A percentile compares a stretch with the other conserved stretches of the same genome.
These are phyloP conservation scores for Pulveroboletus sp. DNA, from an alignment of 768 basidiomycete genomes.

Conservation along the genomic window DNA sequence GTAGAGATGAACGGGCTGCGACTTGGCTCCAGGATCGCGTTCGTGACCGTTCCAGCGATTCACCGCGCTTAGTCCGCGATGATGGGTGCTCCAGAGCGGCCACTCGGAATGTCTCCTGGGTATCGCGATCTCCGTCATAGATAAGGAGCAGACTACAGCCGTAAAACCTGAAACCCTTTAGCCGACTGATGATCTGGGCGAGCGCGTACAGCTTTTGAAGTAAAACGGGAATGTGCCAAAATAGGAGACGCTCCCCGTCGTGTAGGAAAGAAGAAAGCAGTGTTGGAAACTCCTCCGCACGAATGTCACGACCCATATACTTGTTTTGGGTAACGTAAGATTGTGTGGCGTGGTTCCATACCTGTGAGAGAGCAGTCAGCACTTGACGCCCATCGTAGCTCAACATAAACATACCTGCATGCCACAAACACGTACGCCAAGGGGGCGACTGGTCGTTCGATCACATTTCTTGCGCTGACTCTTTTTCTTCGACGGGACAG, in stretches of 20 bases:
- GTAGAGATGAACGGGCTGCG: conserved; percentile 44
- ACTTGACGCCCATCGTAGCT: not conserved
- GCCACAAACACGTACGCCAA: conserved; percentile 93
- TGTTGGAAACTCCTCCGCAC: conserved; percentile 76
- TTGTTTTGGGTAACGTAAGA: conserved; percentile 94
- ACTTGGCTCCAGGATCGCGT: conserved; percentile 39
- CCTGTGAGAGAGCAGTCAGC: conserved; percentile 46
- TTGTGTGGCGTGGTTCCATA: conserved; percentile 85
- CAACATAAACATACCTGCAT: conserved; percentile 78
- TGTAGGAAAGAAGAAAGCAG: conserved; percentile 80
- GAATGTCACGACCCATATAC: conserved; percentile 90
- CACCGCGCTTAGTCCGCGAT: conserved; percentile 65
- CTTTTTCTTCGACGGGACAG: conserved; percentile 88
- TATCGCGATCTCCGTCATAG: conserved; percentile 91
- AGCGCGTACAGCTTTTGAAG: conserved; percentile 92
- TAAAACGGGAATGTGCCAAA: conserved; percentile 88
- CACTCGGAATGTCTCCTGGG: conserved; percentile 69
- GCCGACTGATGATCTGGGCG: conserved; percentile 80
- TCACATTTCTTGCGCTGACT: conserved; percentile 99
- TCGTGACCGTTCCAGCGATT: conserved; percentile 64
- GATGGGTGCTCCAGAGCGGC: conserved; percentile 63
- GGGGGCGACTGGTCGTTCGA: conserved; percentile 83
- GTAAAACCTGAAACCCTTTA: conserved; percentile 97
- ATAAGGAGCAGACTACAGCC: conserved; percentile 95
- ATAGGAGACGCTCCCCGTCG: conserved; percentile 78